Percentiles rank a stretch among this genome's conserved stretches.
phyloP scores from a whole-genome alignment of 257 asterid genomes.

The Ilex asprella region DNA sequence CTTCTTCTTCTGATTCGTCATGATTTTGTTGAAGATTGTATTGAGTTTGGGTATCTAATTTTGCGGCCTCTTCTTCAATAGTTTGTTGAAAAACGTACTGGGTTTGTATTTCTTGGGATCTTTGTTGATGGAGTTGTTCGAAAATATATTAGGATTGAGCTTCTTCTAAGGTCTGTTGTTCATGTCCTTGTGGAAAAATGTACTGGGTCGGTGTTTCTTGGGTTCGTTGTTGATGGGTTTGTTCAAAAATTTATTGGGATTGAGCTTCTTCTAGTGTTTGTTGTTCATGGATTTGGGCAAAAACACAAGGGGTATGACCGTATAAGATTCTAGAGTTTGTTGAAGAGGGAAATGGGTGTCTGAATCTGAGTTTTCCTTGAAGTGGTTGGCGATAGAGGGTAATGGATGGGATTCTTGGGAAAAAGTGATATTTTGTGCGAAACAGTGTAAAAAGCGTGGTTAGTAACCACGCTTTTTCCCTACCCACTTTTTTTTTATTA shows the following conservation, averaged over 20 bases:
- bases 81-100: not conserved
- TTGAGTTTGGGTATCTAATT: not conserved
- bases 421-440: too few species aligned
- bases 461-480: too few species aligned
- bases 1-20: not conserved
- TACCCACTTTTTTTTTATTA: too few species aligned
- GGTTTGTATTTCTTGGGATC: not conserved
- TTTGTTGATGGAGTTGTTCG: not conserved
- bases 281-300: too few species aligned
- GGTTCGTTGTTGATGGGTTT: not conserved
- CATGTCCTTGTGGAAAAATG: not conserved
- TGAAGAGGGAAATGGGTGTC: not conserved
- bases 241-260: not conserved
- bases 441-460: too few species aligned
- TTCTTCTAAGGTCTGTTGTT: not conserved
- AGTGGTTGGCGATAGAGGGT: not conserved
- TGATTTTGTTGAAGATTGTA: not conserved
- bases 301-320: too few species aligned
- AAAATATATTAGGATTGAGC: not conserved
- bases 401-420: not conserved
- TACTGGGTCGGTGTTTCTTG: not conserved
- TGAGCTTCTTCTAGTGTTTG: too few species aligned
- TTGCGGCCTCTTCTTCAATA: not conserved
- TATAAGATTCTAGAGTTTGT: not conserved
- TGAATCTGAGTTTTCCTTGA: not conserved